Base-by-base conservation (phyloP, 805 yeast species). In the Barnettozyma wickerhamii region DNA sequence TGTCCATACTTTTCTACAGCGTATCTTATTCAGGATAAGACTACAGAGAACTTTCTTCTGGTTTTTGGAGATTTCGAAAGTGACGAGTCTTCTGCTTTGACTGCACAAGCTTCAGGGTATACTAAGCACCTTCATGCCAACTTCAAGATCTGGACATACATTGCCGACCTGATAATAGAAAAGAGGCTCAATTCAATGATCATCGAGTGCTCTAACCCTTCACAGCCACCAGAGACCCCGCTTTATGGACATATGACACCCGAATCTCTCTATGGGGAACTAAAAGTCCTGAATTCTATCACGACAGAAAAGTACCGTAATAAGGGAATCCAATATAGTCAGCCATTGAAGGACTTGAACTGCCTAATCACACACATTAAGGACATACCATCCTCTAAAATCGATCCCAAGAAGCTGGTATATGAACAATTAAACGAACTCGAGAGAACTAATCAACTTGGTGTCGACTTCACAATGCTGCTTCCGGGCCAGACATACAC, bases 201-300 rank as follows among this genome's bases (percentile, higher is more conserved):
- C 13, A 74, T 90, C 19, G 97, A 89, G 59, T 89, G 97, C 55
- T 85, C 95, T 1, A 73, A 77, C 6, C 53, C 69, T 2, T 68
- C 69, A 45, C 62, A 65, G 10, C 69, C 73, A 1, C 64, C 67
- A 1, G 60, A 65, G 9, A 68, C 69, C 6, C 71, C 75, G 3
- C 53, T 87, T 19, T 89, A 77, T 57, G 97, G 97, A 2, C 97
- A 89, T 62, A 56, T 89, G 61, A 80, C 84, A 10, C 95, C 96
- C 4, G 51, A 59, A 3, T 72, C 73, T 49, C 59, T 89, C 21
- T 69, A 84, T 10, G 54, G 63, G 6, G 95, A 87, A 53, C 63
- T 90, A 13, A 12, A 28, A 3, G 19, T 30, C 4, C 27, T 46
- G 7, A 17, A 35, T 7, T 23, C 17, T 5, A 36, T 43, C 6